phyloP scores from a whole-genome alignment of 805 yeast genomes.

The Lipomyces sp. region DNA sequence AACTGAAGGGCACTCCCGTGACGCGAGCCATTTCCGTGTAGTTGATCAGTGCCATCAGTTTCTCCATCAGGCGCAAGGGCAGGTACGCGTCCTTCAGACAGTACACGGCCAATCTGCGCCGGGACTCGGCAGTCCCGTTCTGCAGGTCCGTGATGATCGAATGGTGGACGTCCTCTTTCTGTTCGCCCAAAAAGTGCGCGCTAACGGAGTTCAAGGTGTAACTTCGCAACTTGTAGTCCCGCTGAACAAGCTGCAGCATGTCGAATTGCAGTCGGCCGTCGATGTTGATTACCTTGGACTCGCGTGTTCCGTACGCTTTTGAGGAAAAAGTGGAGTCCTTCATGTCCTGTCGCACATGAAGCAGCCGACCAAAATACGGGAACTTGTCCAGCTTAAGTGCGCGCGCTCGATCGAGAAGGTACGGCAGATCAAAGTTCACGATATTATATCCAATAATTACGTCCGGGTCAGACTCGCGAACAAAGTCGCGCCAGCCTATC shows the following conservation, averaged over 20 bases:
- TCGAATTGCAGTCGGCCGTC: conserved; percentile 97
- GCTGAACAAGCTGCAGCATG: conserved; percentile 83
- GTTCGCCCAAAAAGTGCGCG: conserved; percentile 89
- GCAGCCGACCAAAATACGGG: conserved; percentile 83
- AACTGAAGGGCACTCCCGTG: conserved; percentile 96
- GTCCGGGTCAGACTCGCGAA: conserved; percentile 85
- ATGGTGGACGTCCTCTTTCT: conserved; percentile 97
- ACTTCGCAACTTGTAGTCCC: conserved; percentile 92
- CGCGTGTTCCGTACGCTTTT: conserved; percentile 94
- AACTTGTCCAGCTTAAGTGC: conserved; percentile 63
- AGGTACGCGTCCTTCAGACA: conserved; percentile 94
- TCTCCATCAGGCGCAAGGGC: conserved; percentile 83
- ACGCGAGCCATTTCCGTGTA: conserved; percentile 99
- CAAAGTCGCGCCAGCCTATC: conserved; percentile 79
- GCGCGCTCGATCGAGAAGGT: conserved; percentile 79
- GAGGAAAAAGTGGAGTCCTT: conserved; percentile 84
- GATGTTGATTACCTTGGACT: conserved; percentile 82
- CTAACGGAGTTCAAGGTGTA: conserved; percentile 94
- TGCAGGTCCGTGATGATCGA: conserved; percentile 93
- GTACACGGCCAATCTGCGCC: conserved; percentile 93
- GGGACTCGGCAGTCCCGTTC: conserved; percentile 85
- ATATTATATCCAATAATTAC: conserved; percentile 95
- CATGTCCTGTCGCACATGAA: conserved; percentile 65
- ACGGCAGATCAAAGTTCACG: conserved; percentile 92
- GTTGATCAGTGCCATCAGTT: conserved; percentile 92